Conservation (phyloP, 2,329 filamentous ascomycete species). For the Metarhizium rileyi region DNA sequence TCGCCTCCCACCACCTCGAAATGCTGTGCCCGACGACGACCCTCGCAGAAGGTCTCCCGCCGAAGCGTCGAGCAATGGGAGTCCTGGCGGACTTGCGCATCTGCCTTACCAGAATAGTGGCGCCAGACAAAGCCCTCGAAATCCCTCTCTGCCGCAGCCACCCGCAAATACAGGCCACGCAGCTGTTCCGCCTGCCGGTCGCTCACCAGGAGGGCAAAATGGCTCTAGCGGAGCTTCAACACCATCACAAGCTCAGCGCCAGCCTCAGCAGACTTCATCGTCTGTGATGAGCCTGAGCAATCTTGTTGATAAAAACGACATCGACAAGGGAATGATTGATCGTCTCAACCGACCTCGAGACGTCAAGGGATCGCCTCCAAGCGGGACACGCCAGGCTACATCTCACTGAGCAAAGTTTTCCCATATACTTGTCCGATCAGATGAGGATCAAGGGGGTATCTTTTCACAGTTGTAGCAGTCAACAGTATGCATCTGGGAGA, state of each 20-base stretch:
- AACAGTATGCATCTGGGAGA: background rate
- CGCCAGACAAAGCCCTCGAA: slow-evolving; percentile 27
- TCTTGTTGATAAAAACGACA: slow-evolving; percentile 42
- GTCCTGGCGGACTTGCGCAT: slow-evolving; percentile 33
- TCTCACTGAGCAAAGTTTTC: slow-evolving; percentile 5
- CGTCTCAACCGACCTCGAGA: slow-evolving; percentile 33
- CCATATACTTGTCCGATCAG: background rate
- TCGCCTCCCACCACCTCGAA: slow-evolving; percentile 34
- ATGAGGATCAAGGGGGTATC: background rate
- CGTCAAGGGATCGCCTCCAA: slow-evolving; percentile 4
- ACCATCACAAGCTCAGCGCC: slow-evolving; percentile 18
- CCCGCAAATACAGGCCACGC: slow-evolving; percentile 16
- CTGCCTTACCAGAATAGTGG: slow-evolving; percentile 25
- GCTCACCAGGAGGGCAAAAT: slow-evolving; percentile 27
- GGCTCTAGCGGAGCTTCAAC: slow-evolving; percentile 28
- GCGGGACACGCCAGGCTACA: slow-evolving; percentile 2
- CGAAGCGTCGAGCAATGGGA: slow-evolving; percentile 37
- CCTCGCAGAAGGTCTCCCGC: slow-evolving; percentile 40
- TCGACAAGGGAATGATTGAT: slow-evolving; percentile 46
- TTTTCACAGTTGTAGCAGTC: background rate
- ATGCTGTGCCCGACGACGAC: slow-evolving; percentile 35
- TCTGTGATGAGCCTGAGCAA: slow-evolving; percentile 46
- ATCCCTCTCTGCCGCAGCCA: slow-evolving; percentile 22
- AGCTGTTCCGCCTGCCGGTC: slow-evolving; percentile 18
- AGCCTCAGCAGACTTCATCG: slow-evolving; percentile 13